A percentile compares a stretch with the other conserved stretches of the same genome.
phyloP scores from a whole-genome alignment of 371 early-diverging fungal genomes.

The Mortierella sp. region DNA sequence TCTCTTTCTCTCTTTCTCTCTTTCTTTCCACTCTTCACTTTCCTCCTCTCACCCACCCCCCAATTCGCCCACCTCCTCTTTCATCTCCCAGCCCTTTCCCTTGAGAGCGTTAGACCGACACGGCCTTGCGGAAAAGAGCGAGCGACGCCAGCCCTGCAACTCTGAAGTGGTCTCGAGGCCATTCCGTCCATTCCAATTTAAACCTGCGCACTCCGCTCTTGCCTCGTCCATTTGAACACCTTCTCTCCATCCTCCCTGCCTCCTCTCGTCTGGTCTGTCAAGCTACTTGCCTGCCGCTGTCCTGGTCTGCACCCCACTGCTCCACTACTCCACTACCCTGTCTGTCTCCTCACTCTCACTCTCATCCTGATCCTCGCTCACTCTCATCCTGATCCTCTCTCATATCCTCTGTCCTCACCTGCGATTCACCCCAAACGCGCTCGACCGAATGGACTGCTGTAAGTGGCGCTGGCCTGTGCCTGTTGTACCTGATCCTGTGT shows the following conservation, averaged over 20 bases:
- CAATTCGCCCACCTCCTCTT: neutral
- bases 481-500: neutral
- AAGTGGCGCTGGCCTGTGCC: neutral
- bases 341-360: neutral
- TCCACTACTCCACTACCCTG: slow-evolving; percentile 1
- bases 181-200: slow-evolving; percentile 14
- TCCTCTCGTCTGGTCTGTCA: neutral
- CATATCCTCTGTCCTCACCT: neutral
- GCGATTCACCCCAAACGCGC: slow-evolving; percentile 1
- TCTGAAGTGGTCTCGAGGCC: neutral
- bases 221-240: neutral
- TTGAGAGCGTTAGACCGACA: neutral
- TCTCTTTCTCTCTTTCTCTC: neutral
- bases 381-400: slow-evolving; percentile 5
- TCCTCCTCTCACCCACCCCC: neutral
- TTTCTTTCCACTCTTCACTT: neutral
- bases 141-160: neutral
- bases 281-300: neutral
- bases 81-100: neutral
- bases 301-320: neutral
- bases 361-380: neutral
- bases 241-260: neutral
- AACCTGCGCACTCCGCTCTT: slow-evolving; percentile 1
- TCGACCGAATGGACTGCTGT: neutral
- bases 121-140: neutral